Evolutionary conservation across 208 protist species (phyloP).

Genomic region (Acanthamoeba healyi): DNA sequence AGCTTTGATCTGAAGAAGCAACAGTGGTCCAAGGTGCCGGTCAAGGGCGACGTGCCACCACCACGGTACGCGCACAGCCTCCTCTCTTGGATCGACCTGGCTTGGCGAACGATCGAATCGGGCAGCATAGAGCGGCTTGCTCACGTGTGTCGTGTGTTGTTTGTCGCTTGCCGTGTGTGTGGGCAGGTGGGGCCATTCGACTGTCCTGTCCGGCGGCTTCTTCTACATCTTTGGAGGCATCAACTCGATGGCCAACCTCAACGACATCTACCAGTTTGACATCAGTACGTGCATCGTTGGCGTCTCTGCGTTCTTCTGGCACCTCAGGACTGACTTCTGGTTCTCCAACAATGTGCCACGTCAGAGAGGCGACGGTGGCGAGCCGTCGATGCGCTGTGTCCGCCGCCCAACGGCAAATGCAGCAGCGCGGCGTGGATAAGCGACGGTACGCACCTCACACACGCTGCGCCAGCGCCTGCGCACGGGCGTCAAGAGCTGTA

Average conservation of each 20-base stretch:
- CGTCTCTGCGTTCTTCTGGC: no score
- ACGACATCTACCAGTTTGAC: conserved; percentile 55
- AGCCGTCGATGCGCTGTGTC: conserved; percentile 6
- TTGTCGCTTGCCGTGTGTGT: no score
- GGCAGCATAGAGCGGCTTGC: no score
- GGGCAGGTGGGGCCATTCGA: conserved; percentile 6
- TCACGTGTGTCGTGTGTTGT: no score
- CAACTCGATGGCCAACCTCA: conserved; percentile 36
- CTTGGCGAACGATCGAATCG: no score
- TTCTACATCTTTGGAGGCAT: conserved; percentile 53
- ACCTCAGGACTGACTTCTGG: no score
- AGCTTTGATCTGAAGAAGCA: conserved; percentile 21
- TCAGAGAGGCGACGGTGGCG: neutral
- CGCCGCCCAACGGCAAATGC: conserved; percentile 35
- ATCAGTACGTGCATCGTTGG: neutral
- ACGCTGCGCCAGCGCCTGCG: no score
- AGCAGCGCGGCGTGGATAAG: conserved; percentile 24
- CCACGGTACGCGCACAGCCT: neutral
- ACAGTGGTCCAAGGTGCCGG: neutral
- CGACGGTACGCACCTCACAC: neutral
- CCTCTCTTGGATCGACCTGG: neutral
- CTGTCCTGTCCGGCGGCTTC: neutral
- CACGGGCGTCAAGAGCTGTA: neutral
- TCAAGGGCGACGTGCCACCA: conserved; percentile 25
- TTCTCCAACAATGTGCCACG: no score